phyloP scores from a whole-genome alignment of 352 stramenopile species.

The Globisporangium radiosum region DNA sequence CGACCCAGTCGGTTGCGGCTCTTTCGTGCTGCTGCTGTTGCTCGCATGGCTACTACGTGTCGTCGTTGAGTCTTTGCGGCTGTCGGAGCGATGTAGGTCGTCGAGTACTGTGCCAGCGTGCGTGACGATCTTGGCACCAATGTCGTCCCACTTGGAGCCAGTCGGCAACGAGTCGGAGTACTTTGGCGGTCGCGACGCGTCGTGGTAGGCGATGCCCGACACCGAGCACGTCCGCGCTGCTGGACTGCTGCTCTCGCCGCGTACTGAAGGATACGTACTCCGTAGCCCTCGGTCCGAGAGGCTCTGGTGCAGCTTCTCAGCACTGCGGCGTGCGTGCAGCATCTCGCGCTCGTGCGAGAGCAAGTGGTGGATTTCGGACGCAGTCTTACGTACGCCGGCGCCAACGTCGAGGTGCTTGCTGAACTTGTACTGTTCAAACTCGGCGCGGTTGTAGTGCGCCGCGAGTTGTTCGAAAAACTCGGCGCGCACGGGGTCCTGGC shows the following conservation, averaged over 20 bases:
- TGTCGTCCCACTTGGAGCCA: conserved; percentile 20
- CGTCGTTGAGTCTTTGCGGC: background rate
- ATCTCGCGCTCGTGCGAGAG: conserved; percentile 47
- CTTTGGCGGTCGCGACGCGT: conserved; percentile 15
- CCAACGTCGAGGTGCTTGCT: conserved; percentile 64
- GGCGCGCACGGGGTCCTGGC: conserved; percentile 29
- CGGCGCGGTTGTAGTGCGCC: conserved; percentile 60
- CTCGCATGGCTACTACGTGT: background rate
- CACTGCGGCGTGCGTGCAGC: conserved; percentile 32
- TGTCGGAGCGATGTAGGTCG: conserved; percentile 1
- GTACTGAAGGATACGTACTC: conserved; percentile 17
- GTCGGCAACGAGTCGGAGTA: conserved; percentile 33
- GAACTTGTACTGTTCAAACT: conserved; percentile 73
- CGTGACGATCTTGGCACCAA: conserved; percentile 38
- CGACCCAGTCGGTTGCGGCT: background rate
- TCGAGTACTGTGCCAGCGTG: conserved; percentile 27
- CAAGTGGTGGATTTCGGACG: conserved; percentile 40
- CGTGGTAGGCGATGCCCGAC: conserved; percentile 10
- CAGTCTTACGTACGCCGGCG: conserved; percentile 54
- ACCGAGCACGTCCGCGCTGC: background rate
- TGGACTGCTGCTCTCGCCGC: conserved; percentile 4
- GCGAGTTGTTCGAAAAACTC: conserved; percentile 42
- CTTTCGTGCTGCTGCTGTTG: background rate
- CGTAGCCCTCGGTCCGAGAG: conserved; percentile 45
- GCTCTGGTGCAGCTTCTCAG: conserved; percentile 48